phyloP scores from a whole-genome alignment of 768 basidiomycete species.

The Cytidiella melzeri region DNA sequence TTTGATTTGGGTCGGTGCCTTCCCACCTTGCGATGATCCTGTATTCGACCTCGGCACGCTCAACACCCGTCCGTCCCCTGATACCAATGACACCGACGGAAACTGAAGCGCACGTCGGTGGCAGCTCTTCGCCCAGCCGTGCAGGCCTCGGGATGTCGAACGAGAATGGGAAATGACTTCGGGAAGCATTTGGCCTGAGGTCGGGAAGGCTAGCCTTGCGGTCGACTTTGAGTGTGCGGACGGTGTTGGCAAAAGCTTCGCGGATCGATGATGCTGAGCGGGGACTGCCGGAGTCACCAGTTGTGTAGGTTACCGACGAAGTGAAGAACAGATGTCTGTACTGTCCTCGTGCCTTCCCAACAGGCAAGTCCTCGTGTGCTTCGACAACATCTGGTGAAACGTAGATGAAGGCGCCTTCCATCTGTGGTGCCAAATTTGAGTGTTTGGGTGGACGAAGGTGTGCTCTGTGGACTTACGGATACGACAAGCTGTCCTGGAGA shows the following conservation, averaged over 20 bases:
- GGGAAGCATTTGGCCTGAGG: slow-evolving; percentile 5
- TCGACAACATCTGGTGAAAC: slow-evolving; percentile 22
- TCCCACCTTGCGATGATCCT: slow-evolving; percentile 55
- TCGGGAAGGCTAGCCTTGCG: slow-evolving; percentile 17
- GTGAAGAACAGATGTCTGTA: slow-evolving; percentile 26
- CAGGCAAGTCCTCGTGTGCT: slow-evolving; percentile 11
- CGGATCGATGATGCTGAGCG: slow-evolving; percentile 18
- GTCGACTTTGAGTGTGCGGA: slow-evolving; percentile 14
- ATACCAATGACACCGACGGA: slow-evolving; percentile 23
- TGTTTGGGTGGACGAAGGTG: too few species aligned
- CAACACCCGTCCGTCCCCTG: slow-evolving; percentile 24
- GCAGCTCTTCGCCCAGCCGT: slow-evolving; percentile 51
- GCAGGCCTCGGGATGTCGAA: slow-evolving; percentile 50
- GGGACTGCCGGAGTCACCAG: slow-evolving; percentile 17
- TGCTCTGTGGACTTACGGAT: slow-evolving; percentile 37
- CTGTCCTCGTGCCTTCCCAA: slow-evolving; percentile 8
- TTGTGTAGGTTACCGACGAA: slow-evolving; percentile 15
- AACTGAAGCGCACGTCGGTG: slow-evolving; percentile 46
- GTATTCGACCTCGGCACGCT: slow-evolving; percentile 45
- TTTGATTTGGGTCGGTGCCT: slow-evolving; percentile 38
- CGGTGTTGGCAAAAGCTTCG: slow-evolving; percentile 23
- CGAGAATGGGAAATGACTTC: slow-evolving; percentile 34
- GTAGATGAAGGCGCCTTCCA: slow-evolving; percentile 59
- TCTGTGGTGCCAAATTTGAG: too few species aligned
- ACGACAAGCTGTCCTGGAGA: slow-evolving; percentile 50